phyloP scores from a whole-genome alignment of 768 basidiomycete genomes.

The Ephemerocybe angulata region DNA sequence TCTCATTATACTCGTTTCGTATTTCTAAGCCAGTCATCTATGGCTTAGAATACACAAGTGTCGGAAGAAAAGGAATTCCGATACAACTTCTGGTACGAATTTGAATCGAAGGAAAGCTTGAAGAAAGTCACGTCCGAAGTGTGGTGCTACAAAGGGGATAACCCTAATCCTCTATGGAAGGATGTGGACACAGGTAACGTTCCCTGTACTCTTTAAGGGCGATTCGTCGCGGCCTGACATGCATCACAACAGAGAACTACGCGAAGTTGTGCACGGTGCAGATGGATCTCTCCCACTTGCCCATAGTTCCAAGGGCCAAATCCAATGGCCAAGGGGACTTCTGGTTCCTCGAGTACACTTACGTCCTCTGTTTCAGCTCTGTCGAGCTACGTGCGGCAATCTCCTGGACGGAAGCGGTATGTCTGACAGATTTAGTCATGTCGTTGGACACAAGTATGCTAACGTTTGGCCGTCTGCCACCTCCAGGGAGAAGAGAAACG shows the following conservation, averaged over 20 bases:
- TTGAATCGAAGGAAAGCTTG: constrained; percentile 8
- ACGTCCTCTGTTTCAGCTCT: constrained; percentile 17
- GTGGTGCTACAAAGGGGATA: constrained; percentile 15
- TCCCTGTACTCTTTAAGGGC: not conserved
- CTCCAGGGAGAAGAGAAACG: constrained; percentile 12
- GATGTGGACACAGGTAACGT: constrained; percentile 14
- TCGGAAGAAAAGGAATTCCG: constrained; percentile 19
- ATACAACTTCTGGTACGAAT: constrained; percentile 14
- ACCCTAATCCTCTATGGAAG: constrained; percentile 12
- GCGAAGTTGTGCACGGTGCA: constrained; percentile 17
- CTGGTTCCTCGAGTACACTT: constrained; percentile 16
- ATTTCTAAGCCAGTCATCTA: constrained; percentile 52
- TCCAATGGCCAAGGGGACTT: constrained; percentile 4
- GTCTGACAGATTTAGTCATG: not conserved
- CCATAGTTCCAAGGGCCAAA: constrained; percentile 4
- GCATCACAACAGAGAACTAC: constrained; percentile 9
- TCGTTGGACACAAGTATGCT: not conserved
- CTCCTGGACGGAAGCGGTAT: constrained; percentile 16
- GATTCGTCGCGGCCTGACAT: constrained; percentile 7
- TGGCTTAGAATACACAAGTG: constrained; percentile 31
- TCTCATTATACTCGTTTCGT: constrained; percentile 34
- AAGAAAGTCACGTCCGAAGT: constrained; percentile 12
- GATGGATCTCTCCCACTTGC: constrained; percentile 16
- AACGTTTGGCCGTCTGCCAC: not conserved
- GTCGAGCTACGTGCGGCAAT: constrained; percentile 18